These are phyloP conservation scores for Pichia cactophila DNA, from an alignment of 1,139 yeast genomes.

Conservation along the genomic window DNA sequence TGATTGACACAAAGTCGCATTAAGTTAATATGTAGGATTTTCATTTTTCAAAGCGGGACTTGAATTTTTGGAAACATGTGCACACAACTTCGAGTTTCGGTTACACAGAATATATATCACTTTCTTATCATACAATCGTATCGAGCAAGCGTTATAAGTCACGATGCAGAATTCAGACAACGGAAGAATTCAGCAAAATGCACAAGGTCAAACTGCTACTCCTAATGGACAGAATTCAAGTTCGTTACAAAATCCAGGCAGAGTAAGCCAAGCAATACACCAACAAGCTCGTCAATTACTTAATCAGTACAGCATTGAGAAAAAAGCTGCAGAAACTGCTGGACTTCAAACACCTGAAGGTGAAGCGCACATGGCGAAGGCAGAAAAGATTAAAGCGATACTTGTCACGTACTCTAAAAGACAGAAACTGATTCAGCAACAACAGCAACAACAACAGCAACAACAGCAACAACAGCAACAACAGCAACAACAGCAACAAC, in stretches of 20 bases:
- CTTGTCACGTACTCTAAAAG: constrained; percentile 28
- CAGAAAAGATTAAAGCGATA: constrained; percentile 55
- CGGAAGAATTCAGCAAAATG: constrained; percentile 11
- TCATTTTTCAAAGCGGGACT: background rate
- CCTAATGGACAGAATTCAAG: background rate
- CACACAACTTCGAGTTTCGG: background rate
- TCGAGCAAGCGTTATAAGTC: background rate
- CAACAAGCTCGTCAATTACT: constrained; percentile 57
- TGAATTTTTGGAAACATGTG: background rate
- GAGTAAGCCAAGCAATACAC: constrained; percentile 21
- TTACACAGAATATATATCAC: background rate
- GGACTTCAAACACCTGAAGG: constrained; percentile 61
- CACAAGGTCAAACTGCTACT: constrained; percentile 4
- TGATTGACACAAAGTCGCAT: too few species aligned
- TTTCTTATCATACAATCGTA: too few species aligned
- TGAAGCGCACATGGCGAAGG: constrained; percentile 58
- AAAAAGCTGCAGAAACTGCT: constrained; percentile 50
- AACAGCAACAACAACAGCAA: constrained; percentile 16
- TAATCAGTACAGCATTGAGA: constrained; percentile 51
- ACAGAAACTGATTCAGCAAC: constrained; percentile 27
- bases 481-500: constrained; percentile 5
- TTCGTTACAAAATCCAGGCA: background rate
- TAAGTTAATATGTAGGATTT: too few species aligned
- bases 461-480: constrained; percentile 12
- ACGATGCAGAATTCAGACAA: constrained; percentile 2